A percentile compares a stretch with the other conserved stretches of the same genome.
These are phyloP conservation scores for Sordariomycetes sp. DNA, from an alignment of 2,329 filamentous ascomycete species.

Conservation along the genomic window DNA sequence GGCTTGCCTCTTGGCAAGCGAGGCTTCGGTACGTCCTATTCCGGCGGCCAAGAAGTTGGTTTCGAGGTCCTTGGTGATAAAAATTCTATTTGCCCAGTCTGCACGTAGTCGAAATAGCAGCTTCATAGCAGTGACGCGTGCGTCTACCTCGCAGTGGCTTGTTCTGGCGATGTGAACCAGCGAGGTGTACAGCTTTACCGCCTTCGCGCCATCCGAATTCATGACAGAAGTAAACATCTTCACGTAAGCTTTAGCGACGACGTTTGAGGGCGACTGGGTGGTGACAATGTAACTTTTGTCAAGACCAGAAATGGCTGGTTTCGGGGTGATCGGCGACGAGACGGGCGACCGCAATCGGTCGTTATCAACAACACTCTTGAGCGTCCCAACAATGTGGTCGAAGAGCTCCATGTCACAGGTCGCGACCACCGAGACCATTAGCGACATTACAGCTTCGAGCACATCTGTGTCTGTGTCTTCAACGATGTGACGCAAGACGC, in stretches of 20 bases:
- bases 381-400: slow-evolving; percentile 42
- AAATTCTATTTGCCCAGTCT: slow-evolving; percentile 70
- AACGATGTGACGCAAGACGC: slow-evolving; percentile 51
- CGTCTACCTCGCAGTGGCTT: slow-evolving; percentile 53
- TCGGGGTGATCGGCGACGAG: slow-evolving; percentile 13
- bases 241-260: slow-evolving; percentile 63
- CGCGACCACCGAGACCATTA: slow-evolving; percentile 56
- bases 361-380: slow-evolving; percentile 39
- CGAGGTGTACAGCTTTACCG: slow-evolving; percentile 50
- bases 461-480: slow-evolving; percentile 56
- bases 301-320: not conserved
- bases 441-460: slow-evolving; percentile 54
- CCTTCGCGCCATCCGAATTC: slow-evolving; percentile 56
- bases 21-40: slow-evolving; percentile 55
- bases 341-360: slow-evolving; percentile 36
- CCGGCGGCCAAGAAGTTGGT: slow-evolving; percentile 63
- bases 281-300: slow-evolving; percentile 8
- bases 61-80: slow-evolving; percentile 61
- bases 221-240: slow-evolving; percentile 69
- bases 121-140: slow-evolving; percentile 66
- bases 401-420: slow-evolving; percentile 51
- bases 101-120: slow-evolving; percentile 75
- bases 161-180: slow-evolving; percentile 56
- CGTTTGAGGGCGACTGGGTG: slow-evolving; percentile 52
- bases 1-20: slow-evolving; percentile 38